Percentiles rank a stretch among this genome's conserved stretches.
phyloP scores from a whole-genome alignment of 192 early-diverging fungal genomes.

The Umbelopsis ramanniana region DNA sequence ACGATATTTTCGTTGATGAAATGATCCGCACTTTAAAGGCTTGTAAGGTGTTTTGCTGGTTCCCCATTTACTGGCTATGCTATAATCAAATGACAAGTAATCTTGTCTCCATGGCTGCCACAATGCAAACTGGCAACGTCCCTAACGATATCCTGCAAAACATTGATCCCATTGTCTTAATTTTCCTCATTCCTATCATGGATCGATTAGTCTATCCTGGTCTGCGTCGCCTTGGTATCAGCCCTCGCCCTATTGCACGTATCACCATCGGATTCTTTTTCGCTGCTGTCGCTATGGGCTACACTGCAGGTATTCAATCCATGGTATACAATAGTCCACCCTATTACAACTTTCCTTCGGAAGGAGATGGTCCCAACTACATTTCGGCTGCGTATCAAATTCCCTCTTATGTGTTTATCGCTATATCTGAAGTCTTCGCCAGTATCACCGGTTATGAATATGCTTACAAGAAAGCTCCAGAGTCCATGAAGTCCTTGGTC shows the following conservation, averaged over 20 bases:
- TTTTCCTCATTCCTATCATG: slow-evolving; percentile 77
- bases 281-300: slow-evolving; percentile 61
- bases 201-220: slow-evolving; percentile 68
- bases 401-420: slow-evolving; percentile 65
- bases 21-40: slow-evolving; percentile 63
- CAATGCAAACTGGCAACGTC: slow-evolving; percentile 60
- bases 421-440: slow-evolving; percentile 71
- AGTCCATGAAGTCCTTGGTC: slow-evolving; percentile 69
- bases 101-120: slow-evolving; percentile 65
- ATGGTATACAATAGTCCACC: slow-evolving; percentile 64
- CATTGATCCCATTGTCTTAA: slow-evolving; percentile 68
- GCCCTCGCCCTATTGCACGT: slow-evolving; percentile 63
- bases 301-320: slow-evolving; percentile 65
- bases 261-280: slow-evolving; percentile 74
- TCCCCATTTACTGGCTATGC: slow-evolving; percentile 78
- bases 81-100: slow-evolving; percentile 71
- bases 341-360: slow-evolving; percentile 53
- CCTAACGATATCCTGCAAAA: slow-evolving; percentile 75
- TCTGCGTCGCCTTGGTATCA: slow-evolving; percentile 53
- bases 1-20: slow-evolving; percentile 77
- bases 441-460: slow-evolving; percentile 72
- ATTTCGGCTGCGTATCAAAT: slow-evolving; percentile 63
- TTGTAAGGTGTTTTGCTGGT: slow-evolving; percentile 73
- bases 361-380: slow-evolving; percentile 47
- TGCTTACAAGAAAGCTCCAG: slow-evolving; percentile 69